These are phyloP conservation scores for Protomyces arabidopsidicola DNA, from an alignment of 1,139 yeast species.

Conservation along the genomic window DNA sequence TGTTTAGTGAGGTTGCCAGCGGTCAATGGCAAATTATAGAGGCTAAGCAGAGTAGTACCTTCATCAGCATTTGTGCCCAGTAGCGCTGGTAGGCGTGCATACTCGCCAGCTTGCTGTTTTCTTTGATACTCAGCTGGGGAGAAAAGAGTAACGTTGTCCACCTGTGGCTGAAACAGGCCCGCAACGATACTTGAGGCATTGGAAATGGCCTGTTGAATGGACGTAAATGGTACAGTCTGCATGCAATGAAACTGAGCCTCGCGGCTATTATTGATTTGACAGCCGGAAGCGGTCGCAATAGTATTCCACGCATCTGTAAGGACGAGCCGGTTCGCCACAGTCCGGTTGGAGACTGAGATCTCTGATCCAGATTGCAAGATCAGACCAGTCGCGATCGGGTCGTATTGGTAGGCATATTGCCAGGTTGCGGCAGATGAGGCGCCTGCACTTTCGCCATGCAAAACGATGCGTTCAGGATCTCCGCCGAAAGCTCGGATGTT, in stretches of 20 bases:
- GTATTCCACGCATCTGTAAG: not conserved
- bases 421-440: not conserved
- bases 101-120: not conserved
- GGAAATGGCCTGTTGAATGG: not conserved
- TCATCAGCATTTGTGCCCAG: conserved; percentile 1
- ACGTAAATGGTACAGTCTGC: not conserved
- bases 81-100: not conserved
- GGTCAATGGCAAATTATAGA: not conserved
- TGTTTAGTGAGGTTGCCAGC: conserved; percentile 3
- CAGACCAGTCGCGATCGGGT: not conserved
- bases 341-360: not conserved
- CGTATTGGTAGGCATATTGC: not conserved
- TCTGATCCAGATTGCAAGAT: conserved; percentile 4
- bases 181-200: not conserved
- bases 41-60: not conserved
- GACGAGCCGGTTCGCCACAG: not conserved
- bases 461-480: conserved; percentile 39
- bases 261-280: not conserved
- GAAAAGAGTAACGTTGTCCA: not conserved
- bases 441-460: conserved; percentile 44
- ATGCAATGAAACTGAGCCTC: not conserved
- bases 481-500: conserved; percentile 42
- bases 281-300: not conserved
- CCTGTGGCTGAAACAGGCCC: not conserved
- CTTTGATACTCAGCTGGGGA: not conserved